Evolutionary conservation across 2,329 filamentous ascomycete species (phyloP).

Genomic region (Dactylellina parvicollis): DNA sequence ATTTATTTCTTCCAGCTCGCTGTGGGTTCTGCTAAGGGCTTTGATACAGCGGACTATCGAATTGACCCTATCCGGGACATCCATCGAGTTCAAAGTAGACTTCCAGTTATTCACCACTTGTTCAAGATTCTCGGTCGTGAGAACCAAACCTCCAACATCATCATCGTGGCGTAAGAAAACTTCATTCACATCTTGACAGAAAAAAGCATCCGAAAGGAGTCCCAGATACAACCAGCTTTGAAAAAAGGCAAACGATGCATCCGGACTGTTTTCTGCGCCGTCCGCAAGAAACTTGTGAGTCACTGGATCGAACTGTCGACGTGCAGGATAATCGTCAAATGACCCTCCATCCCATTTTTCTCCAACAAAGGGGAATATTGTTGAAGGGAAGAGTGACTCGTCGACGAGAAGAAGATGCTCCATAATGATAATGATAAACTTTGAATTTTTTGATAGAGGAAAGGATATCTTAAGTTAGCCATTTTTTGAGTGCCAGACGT

Average conservation of each 20-base stretch:
- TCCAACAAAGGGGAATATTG: slow-evolving; percentile 32
- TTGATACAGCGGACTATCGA: slow-evolving; percentile 7
- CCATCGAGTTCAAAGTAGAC: slow-evolving; percentile 22
- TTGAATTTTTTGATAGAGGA: neutral
- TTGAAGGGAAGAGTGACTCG: slow-evolving; percentile 9
- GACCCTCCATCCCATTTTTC: slow-evolving; percentile 48
- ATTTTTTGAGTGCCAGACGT: neutral
- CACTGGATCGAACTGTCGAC: slow-evolving; percentile 25
- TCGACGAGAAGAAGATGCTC: slow-evolving; percentile 39
- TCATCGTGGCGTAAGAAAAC: slow-evolving; percentile 34
- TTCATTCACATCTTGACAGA: slow-evolving; percentile 33
- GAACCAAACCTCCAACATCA: slow-evolving; percentile 8
- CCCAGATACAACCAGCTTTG: slow-evolving; percentile 52
- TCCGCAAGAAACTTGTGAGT: slow-evolving; percentile 29
- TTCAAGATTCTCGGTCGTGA: slow-evolving; percentile 34
- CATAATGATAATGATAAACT: slow-evolving; percentile 20
- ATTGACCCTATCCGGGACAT: slow-evolving; percentile 21
- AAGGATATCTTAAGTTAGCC: too few relatives aligned
- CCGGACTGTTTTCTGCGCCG: slow-evolving; percentile 33
- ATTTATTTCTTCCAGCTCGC: slow-evolving; percentile 8
- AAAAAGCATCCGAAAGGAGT: slow-evolving; percentile 25
- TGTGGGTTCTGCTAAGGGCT: slow-evolving; percentile 7
- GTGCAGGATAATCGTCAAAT: slow-evolving; percentile 42
- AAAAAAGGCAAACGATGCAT: slow-evolving; percentile 39
- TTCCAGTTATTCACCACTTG: slow-evolving; percentile 17